A percentile compares a stretch with the other conserved stretches of the same genome.
These are phyloP conservation scores for Echinochloa phyllopogon DNA, from an alignment of 176 grass and related monocot species.

Conservation along the genomic window DNA sequence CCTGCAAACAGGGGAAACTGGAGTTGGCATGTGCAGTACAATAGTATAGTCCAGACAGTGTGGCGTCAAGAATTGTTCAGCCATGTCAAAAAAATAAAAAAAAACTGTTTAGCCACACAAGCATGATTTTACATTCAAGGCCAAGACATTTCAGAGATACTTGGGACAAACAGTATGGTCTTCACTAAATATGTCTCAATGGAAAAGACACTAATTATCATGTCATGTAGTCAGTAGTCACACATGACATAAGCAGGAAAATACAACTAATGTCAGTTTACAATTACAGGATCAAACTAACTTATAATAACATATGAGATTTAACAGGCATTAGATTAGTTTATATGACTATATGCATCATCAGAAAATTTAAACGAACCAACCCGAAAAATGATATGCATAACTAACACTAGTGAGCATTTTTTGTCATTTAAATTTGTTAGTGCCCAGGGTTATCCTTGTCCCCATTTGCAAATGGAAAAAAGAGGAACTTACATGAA, in stretches of 20 bases:
- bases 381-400: neutral
- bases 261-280: constrained; percentile 4
- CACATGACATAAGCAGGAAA: constrained; percentile 24
- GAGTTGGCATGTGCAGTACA: neutral
- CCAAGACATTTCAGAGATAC: constrained; percentile 13
- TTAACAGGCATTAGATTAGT: neutral
- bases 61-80: constrained; percentile 20
- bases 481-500: neutral
- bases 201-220: neutral
- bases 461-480: neutral
- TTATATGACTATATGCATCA: neutral
- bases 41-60: constrained; percentile 10
- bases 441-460: neutral
- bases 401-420: neutral
- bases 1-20: constrained; percentile 49
- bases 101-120: neutral
- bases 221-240: neutral
- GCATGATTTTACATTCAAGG: constrained; percentile 8
- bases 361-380: constrained; percentile 6
- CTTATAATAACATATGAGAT: constrained; percentile 12
- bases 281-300: neutral
- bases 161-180: neutral
- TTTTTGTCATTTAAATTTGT: constrained; percentile 5
- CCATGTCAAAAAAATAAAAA: neutral
- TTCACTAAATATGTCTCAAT: constrained; percentile 2